Conservation (phyloP, 2,329 filamentous ascomycete species). For the Davidsoniella virescens region DNA sequence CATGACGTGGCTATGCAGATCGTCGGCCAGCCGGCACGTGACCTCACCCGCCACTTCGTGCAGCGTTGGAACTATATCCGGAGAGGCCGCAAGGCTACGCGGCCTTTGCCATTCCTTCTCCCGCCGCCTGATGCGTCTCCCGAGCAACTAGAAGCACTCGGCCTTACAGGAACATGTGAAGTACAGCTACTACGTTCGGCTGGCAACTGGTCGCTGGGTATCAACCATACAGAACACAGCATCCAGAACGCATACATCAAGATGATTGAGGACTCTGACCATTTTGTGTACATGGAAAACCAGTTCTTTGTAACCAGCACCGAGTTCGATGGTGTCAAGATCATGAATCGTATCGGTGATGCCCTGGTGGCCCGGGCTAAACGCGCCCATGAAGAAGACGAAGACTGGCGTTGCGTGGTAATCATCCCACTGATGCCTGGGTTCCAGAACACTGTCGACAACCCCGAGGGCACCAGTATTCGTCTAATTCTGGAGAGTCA, state of each 20-base stretch:
- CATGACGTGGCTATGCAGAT: slow-evolving; percentile 97
- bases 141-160: slow-evolving; percentile 72
- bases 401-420: slow-evolving; percentile 81
- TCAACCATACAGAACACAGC: slow-evolving; percentile 75
- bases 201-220: slow-evolving; percentile 80
- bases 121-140: slow-evolving; percentile 83
- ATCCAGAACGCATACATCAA: slow-evolving; percentile 94
- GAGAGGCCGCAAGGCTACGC: slow-evolving; percentile 78
- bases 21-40: slow-evolving; percentile 84
- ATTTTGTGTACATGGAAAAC: slow-evolving; percentile 97
- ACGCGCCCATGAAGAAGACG: slow-evolving; percentile 63
- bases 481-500: slow-evolving; percentile 94
- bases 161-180: slow-evolving; percentile 85
- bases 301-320: slow-evolving; percentile 96
- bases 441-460: slow-evolving; percentile 91
- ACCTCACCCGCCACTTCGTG: slow-evolving; percentile 89
- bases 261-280: slow-evolving; percentile 85
- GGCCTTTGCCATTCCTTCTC: slow-evolving; percentile 82
- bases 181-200: slow-evolving; percentile 90
- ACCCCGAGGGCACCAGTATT: slow-evolving; percentile 85
- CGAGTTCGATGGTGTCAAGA: slow-evolving; percentile 70
- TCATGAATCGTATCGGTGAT: slow-evolving; percentile 87
- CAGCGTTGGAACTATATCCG: slow-evolving; percentile 97
- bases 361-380: slow-evolving; percentile 85
- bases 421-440: slow-evolving; percentile 95